These are phyloP conservation scores for Fraxinus sp. DNA, from an alignment of 305 asterid species.

Conservation along the genomic window DNA sequence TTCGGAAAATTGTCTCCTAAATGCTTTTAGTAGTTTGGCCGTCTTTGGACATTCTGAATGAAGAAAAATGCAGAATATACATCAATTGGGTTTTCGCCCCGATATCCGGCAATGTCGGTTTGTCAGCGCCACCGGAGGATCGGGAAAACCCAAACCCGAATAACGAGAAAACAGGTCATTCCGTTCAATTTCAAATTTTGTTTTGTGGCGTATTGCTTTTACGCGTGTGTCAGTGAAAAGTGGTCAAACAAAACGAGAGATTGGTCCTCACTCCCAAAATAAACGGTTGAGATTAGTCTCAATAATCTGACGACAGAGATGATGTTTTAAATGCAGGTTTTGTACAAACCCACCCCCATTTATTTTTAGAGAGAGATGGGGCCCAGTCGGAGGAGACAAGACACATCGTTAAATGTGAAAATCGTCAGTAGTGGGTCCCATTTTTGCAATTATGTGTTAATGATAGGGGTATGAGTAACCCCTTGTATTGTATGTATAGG, in stretches of 20 bases:
- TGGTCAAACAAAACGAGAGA: conserved; percentile 30
- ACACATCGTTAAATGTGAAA: conserved; percentile 38
- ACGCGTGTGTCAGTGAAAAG: conserved; percentile 30
- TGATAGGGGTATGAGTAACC: conserved; percentile 30
- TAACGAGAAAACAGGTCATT: conserved; percentile 28
- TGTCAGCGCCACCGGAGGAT: conserved; percentile 64
- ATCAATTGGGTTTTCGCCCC: conserved; percentile 9
- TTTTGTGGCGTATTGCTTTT: not conserved
- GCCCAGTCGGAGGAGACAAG: conserved; percentile 38
- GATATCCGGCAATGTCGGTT: conserved; percentile 21
- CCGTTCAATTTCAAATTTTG: no score
- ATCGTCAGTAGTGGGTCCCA: conserved; percentile 37
- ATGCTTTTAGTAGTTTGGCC: not conserved
- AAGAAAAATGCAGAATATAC: not conserved
- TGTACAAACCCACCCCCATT: conserved; percentile 6
- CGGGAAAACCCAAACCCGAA: conserved; percentile 55
- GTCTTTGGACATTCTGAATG: conserved; percentile 19
- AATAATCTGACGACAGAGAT: not conserved
- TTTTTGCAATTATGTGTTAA: conserved; percentile 57
- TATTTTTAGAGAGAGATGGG: conserved; percentile 21
- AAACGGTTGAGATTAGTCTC: conserved; percentile 19
- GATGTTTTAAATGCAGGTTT: conserved; percentile 25
- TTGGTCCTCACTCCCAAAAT: conserved; percentile 23
- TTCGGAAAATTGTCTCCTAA: not conserved
- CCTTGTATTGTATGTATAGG: conserved; percentile 8